These are phyloP conservation scores for Epichloe festucae DNA, from an alignment of 2,329 filamentous ascomycete genomes.

Conservation along the genomic window DNA sequence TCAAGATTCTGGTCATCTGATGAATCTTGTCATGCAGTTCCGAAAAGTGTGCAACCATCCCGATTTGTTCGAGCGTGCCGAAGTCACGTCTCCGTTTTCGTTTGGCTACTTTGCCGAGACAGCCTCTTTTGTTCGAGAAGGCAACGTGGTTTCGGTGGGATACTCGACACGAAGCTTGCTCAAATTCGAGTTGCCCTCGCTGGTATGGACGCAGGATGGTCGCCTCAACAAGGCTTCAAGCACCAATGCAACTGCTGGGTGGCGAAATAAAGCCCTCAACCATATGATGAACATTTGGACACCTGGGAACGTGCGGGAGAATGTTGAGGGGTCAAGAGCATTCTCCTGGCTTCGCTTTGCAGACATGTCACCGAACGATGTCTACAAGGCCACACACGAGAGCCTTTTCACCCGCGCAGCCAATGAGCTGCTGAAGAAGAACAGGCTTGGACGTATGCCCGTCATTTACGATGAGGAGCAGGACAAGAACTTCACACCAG, in stretches of 20 bases:
- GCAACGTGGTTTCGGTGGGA: conserved; percentile 60
- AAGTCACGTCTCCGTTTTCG: conserved; percentile 76
- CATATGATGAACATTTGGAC: conserved; percentile 87
- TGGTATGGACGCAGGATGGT: conserved; percentile 72
- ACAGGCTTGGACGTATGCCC: conserved; percentile 52
- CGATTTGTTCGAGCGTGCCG: conserved; percentile 88
- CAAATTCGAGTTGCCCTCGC: conserved; percentile 67
- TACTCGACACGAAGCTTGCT: conserved; percentile 85
- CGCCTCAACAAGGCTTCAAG: conserved; percentile 61
- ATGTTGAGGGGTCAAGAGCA: conserved; percentile 43
- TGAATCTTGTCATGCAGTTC: conserved; percentile 99
- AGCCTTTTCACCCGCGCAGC: conserved; percentile 64
- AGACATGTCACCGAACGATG: conserved; percentile 62
- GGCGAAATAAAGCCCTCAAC: conserved; percentile 61
- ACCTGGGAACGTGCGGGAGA: conserved; percentile 61
- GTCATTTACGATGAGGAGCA: conserved; percentile 57
- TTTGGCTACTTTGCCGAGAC: conserved; percentile 87
- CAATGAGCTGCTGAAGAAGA: conserved; percentile 38
- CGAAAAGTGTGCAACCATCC: conserved; percentile 98
- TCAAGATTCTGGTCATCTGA: conserved; percentile 85
- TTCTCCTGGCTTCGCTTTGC: conserved; percentile 90
- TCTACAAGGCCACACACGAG: conserved; percentile 53
- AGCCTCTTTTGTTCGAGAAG: conserved; percentile 86
- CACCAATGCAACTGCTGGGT: conserved; percentile 65
- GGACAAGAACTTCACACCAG: conserved; percentile 50